Conservation (phyloP, 2,329 filamentous ascomycete genomes). For the Apiospora koreana region DNA sequence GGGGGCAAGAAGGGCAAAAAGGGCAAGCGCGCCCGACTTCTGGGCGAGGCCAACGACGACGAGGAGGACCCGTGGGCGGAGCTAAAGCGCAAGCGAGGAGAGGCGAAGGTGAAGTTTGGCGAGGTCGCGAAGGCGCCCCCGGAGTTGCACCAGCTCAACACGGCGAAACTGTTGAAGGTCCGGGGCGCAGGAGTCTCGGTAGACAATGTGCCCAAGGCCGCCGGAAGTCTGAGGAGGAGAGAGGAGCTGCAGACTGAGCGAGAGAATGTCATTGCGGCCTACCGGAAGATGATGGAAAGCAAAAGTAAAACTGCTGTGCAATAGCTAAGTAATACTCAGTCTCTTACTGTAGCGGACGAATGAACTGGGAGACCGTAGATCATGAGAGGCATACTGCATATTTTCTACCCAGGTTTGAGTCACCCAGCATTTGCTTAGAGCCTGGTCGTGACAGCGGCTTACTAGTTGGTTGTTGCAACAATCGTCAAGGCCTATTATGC, state of each 20-base stretch:
- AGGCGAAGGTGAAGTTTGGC: slow-evolving; percentile 51
- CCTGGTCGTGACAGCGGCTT: background rate
- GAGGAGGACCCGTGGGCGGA: slow-evolving; percentile 77
- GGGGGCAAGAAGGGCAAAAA: slow-evolving; percentile 45
- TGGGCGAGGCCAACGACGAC: slow-evolving; percentile 47
- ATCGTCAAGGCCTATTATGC: background rate
- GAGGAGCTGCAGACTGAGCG: slow-evolving; percentile 73
- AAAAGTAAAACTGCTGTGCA: slow-evolving; percentile 28
- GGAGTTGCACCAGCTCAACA: slow-evolving; percentile 60
- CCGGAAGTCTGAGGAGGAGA: slow-evolving; percentile 70
- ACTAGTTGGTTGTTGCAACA: background rate
- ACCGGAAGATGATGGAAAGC: slow-evolving; percentile 68
- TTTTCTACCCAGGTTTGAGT: background rate
- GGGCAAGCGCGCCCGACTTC: slow-evolving; percentile 38
- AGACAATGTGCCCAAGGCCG: slow-evolving; percentile 66
- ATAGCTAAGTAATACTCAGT: background rate
- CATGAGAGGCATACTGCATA: background rate
- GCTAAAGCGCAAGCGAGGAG: slow-evolving; percentile 66
- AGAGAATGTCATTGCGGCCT: slow-evolving; percentile 71
- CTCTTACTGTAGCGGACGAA: background rate
- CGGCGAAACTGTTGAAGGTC: slow-evolving; percentile 65
- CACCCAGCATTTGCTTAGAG: background rate
- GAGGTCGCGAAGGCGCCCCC: slow-evolving; percentile 76
- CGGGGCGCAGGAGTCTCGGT: slow-evolving; percentile 67
- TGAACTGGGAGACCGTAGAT: background rate